These are phyloP conservation scores for Haplosporangium sp. DNA, from an alignment of 371 early-diverging fungal species.

Conservation along the genomic window DNA sequence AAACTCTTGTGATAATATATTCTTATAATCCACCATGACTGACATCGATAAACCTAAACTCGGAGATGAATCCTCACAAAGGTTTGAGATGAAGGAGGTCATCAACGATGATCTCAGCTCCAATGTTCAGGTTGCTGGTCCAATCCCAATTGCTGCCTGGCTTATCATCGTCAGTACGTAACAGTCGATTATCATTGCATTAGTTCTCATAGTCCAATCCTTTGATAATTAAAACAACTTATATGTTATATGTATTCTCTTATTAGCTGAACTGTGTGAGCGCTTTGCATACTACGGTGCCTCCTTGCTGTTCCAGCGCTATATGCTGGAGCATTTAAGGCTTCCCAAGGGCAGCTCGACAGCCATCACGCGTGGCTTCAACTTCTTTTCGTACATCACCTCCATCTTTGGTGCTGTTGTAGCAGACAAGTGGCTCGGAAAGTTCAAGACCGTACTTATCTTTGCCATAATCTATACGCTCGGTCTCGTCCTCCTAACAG, in stretches of 20 bases:
- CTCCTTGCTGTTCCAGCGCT: constrained; percentile 77
- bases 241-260: background rate
- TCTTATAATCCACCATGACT: background rate
- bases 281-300: constrained; percentile 85
- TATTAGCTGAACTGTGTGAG: constrained; percentile 68
- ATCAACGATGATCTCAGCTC: constrained; percentile 23
- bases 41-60: constrained; percentile 22
- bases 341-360: constrained; percentile 71
- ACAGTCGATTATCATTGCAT: background rate
- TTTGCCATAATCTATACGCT: constrained; percentile 74
- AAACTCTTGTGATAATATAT: too few species aligned
- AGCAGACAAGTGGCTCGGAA: constrained; percentile 86
- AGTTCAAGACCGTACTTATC: constrained; percentile 81
- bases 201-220: background rate
- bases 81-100: constrained; percentile 16
- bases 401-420: constrained; percentile 84
- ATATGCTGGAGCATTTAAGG: constrained; percentile 64
- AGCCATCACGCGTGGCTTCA: constrained; percentile 79
- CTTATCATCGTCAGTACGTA: constrained; percentile 65
- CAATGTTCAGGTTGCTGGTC: constrained; percentile 57
- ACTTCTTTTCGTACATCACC: constrained; percentile 85
- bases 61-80: background rate
- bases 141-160: constrained; percentile 64
- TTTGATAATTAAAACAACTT: background rate
- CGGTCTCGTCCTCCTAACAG: constrained; percentile 74